These are phyloP conservation scores for Pyronema domesticum DNA, from an alignment of 495 filamentous ascomycete species.

Conservation along the genomic window DNA sequence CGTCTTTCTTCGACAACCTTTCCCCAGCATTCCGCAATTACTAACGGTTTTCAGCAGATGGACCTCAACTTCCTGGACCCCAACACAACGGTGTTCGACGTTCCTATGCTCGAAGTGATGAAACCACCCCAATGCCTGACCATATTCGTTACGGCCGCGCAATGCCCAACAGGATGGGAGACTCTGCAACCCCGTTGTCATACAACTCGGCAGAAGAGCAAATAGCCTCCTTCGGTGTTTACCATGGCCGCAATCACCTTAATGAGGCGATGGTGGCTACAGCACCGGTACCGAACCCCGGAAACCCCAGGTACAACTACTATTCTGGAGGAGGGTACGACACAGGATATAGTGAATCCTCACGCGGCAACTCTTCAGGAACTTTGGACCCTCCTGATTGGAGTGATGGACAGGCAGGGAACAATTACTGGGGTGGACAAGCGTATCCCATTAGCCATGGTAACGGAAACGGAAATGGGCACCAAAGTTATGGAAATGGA, in stretches of 20 bases:
- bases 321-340: not conserved
- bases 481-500: no score
- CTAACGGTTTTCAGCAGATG: not conserved
- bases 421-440: no score
- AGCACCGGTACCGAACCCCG: not conserved
- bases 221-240: not conserved
- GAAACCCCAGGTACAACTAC: not conserved
- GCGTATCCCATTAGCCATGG: no score
- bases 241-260: not conserved
- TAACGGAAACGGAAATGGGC: no score
- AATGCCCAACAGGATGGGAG: constrained; percentile 9
- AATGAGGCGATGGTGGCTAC: not conserved
- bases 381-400: not conserved
- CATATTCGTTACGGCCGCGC: no score
- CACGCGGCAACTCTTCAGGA: not conserved
- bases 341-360: constrained; percentile 3
- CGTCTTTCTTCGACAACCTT: not conserved
- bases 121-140: constrained; percentile 26
- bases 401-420: no score
- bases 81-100: not conserved
- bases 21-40: not conserved
- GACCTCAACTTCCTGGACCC: not conserved
- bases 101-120: not conserved
- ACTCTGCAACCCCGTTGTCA: not conserved
- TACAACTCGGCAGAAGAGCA: constrained; percentile 1